Conservation (phyloP, 768 basidiomycete genomes). For the Termitomyces titanicus region DNA sequence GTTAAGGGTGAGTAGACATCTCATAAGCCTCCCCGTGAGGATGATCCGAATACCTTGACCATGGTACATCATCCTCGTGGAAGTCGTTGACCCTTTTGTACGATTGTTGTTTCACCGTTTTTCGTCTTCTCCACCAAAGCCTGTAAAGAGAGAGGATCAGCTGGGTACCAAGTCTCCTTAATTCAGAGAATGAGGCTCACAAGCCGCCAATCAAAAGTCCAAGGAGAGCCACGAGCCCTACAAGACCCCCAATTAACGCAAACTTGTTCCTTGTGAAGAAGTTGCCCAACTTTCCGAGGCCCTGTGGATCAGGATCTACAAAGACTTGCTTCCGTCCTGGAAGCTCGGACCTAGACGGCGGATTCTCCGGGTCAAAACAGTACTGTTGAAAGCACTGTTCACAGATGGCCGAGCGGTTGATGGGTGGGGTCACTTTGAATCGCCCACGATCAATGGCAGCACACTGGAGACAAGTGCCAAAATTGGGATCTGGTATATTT, state of each 20-base stretch:
- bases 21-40: conserved; percentile 6
- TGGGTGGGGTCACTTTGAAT: conserved; percentile 30
- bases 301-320: conserved; percentile 53
- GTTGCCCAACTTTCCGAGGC: conserved; percentile 33
- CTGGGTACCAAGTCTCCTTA: not conserved
- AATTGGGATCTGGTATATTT: conserved; percentile 56
- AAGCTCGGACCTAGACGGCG: conserved; percentile 38
- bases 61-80: conserved; percentile 13
- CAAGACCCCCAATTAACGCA: conserved; percentile 43
- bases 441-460: conserved; percentile 53
- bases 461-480: conserved; percentile 68
- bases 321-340: conserved; percentile 44
- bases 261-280: conserved; percentile 46
- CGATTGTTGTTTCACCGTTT: conserved; percentile 5
- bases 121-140: conserved; percentile 26
- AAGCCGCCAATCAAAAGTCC: conserved; percentile 32
- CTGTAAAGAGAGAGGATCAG: conserved; percentile 11
- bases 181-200: conserved; percentile 24
- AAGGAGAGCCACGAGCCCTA: conserved; percentile 40
- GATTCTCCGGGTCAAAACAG: conserved; percentile 47
- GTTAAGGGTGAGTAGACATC: not conserved
- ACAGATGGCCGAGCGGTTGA: conserved; percentile 37
- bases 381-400: conserved; percentile 50
- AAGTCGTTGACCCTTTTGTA: conserved; percentile 16
- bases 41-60: conserved; percentile 13